Evolutionary conservation across 148 eudicot species (phyloP).

Genomic region (Beta vulgaris): DNA sequence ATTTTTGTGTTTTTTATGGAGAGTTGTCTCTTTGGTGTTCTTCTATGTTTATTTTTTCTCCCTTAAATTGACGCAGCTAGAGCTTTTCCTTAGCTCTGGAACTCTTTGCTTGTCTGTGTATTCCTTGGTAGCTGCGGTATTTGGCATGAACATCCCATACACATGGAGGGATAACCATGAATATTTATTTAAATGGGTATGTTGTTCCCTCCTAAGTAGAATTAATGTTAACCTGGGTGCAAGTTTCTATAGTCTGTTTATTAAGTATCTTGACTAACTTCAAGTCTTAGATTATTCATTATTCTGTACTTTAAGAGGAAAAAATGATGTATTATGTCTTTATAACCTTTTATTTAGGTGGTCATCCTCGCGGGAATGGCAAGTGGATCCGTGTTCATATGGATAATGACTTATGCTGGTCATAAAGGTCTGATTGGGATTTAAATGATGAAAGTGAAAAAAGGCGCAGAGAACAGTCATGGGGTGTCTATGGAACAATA

Average conservation of each 20-base stretch:
- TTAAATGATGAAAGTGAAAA: conserved; percentile 30
- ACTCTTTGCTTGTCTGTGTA: conserved; percentile 70
- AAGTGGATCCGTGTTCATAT: conserved; percentile 50
- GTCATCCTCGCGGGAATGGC: conserved; percentile 57
- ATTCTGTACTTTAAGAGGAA: background rate
- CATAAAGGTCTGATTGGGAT: conserved; percentile 74
- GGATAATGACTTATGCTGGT: conserved; percentile 64
- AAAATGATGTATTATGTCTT: background rate
- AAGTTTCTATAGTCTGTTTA: background rate
- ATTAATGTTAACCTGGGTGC: background rate
- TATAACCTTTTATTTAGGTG: conserved; percentile 36
- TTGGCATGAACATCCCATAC: conserved; percentile 87
- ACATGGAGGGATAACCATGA: conserved; percentile 63
- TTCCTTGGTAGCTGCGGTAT: conserved; percentile 75
- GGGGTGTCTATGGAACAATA: background rate
- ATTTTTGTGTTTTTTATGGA: background rate
- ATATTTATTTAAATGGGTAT: conserved; percentile 85
- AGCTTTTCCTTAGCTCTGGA: conserved; percentile 76
- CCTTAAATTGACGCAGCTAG: conserved; percentile 50
- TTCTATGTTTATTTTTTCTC: background rate
- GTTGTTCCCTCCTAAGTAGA: background rate
- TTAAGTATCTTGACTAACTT: background rate
- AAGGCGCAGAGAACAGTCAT: conserved; percentile 6
- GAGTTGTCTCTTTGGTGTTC: background rate
- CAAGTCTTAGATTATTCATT: background rate